Evolutionary conservation across 345 rosid genomes (phyloP).

Genomic region (Pistacia atlantica): DNA sequence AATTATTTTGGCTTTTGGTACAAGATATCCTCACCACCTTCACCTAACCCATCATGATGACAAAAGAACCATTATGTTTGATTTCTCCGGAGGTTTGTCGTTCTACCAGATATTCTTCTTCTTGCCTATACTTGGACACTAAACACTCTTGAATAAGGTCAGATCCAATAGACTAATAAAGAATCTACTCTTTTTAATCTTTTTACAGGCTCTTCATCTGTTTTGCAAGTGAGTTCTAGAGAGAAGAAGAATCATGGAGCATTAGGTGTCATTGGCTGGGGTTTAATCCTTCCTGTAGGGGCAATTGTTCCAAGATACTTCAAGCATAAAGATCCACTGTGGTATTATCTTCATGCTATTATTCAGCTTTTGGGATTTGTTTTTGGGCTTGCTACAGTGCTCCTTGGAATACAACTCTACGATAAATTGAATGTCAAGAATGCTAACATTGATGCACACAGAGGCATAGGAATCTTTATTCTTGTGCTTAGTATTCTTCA

Average conservation of each 20-base stretch:
- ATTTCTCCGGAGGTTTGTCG: conserved; percentile 65
- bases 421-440: conserved; percentile 30
- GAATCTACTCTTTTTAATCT: conserved; percentile 9
- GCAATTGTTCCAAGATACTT: conserved; percentile 80
- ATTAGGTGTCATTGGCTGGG: conserved; percentile 77
- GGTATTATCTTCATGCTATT: conserved; percentile 78
- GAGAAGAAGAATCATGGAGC: conserved; percentile 75
- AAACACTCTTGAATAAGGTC: not conserved
- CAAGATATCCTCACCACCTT: conserved; percentile 47
- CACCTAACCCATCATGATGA: conserved; percentile 67
- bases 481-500: conserved; percentile 76
- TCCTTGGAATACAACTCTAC: conserved; percentile 72
- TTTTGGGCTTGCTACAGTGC: conserved; percentile 57
- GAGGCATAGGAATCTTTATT: conserved; percentile 82
- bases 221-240: conserved; percentile 28
- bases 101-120: not conserved
- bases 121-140: too few relatives aligned
- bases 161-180: not conserved
- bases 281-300: conserved; percentile 72
- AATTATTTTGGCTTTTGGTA: conserved; percentile 70
- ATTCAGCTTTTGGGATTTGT: conserved; percentile 73
- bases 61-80: conserved; percentile 63
- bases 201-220: conserved; percentile 48
- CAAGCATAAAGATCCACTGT: conserved; percentile 80
- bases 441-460: conserved; percentile 61